These are phyloP conservation scores for Fusarium chuoi DNA, from an alignment of 2,329 filamentous ascomycete genomes.

Conservation along the genomic window DNA sequence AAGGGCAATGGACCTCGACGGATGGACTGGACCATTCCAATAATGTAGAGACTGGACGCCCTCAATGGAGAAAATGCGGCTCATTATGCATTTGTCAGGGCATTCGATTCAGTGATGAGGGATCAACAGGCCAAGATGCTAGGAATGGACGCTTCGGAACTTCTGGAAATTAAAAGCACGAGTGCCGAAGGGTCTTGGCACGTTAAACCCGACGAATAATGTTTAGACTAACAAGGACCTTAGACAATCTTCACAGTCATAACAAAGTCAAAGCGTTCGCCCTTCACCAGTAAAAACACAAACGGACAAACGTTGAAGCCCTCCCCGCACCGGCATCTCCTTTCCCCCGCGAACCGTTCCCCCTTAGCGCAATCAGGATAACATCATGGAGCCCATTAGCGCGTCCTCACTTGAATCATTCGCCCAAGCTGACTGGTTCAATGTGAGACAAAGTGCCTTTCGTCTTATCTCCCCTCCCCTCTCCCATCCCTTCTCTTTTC, in stretches of 20 bases:
- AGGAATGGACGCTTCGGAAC: not conserved
- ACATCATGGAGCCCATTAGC: not conserved
- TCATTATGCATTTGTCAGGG: not conserved
- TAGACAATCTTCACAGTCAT: not conserved
- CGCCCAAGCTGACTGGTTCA: not conserved
- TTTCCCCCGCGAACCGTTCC: not conserved
- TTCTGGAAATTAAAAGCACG: not conserved
- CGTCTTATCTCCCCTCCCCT: not conserved
- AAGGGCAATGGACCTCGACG: not conserved
- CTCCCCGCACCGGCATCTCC: not conserved
- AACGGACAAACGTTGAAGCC: not conserved
- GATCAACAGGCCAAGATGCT: not conserved
- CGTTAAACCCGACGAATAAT: not conserved
- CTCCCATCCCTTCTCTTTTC: not conserved
- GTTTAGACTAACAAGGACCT: not conserved
- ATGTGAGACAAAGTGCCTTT: conserved; percentile 8
- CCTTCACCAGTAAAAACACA: not conserved
- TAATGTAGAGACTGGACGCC: not conserved
- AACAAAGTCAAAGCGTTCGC: not conserved
- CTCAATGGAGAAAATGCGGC: not conserved
- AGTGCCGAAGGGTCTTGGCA: not conserved
- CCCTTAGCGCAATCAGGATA: not conserved
- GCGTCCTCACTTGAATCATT: not conserved
- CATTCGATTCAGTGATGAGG: not conserved
- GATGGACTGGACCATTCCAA: not conserved